Percentiles rank a stretch among this genome's conserved stretches.
Evolutionary conservation across 352 stramenopile genomes (phyloP).

Genomic region (Globisporangium ultimum): DNA sequence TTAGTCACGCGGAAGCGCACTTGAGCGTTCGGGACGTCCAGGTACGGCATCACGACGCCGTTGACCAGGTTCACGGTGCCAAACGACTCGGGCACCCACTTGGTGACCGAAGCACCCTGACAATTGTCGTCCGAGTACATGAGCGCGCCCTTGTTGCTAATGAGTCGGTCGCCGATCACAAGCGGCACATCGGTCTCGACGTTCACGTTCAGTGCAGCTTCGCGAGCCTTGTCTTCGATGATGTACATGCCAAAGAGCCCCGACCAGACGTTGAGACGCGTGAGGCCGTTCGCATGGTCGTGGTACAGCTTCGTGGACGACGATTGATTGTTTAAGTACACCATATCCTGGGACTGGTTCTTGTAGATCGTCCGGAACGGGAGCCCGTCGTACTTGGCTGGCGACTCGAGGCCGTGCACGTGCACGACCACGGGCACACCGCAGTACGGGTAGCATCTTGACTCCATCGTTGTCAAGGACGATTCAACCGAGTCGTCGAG

Average conservation of each 20-base stretch:
- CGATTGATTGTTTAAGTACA: slow-evolving; percentile 72
- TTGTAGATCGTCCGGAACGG: slow-evolving; percentile 55
- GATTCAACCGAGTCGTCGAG: slow-evolving; percentile 47
- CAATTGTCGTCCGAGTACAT: slow-evolving; percentile 73
- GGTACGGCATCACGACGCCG: too few species aligned
- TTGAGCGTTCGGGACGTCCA: too few species aligned
- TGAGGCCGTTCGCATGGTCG: slow-evolving; percentile 66
- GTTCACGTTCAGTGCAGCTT: slow-evolving; percentile 49
- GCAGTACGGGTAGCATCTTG: slow-evolving; percentile 63
- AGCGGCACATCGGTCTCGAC: slow-evolving; percentile 59
- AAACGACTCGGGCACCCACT: slow-evolving; percentile 64
- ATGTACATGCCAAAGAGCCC: slow-evolving; percentile 62
- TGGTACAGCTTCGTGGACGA: slow-evolving; percentile 70
- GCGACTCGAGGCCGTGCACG: slow-evolving; percentile 64
- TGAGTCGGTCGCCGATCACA: slow-evolving; percentile 44
- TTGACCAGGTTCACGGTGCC: slow-evolving; percentile 64
- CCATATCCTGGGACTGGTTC: slow-evolving; percentile 53
- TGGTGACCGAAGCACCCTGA: slow-evolving; percentile 26
- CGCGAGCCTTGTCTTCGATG: slow-evolving; percentile 42
- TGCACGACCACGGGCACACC: slow-evolving; percentile 56
- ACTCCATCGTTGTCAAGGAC: slow-evolving; percentile 39
- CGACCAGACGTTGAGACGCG: slow-evolving; percentile 61
- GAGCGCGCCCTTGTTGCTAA: slow-evolving; percentile 46
- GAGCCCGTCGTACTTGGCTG: slow-evolving; percentile 57
- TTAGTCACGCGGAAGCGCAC: too few species aligned